Base-by-base conservation (phyloP, 345 rosid genomes). In the Citrus reticulata region DNA sequence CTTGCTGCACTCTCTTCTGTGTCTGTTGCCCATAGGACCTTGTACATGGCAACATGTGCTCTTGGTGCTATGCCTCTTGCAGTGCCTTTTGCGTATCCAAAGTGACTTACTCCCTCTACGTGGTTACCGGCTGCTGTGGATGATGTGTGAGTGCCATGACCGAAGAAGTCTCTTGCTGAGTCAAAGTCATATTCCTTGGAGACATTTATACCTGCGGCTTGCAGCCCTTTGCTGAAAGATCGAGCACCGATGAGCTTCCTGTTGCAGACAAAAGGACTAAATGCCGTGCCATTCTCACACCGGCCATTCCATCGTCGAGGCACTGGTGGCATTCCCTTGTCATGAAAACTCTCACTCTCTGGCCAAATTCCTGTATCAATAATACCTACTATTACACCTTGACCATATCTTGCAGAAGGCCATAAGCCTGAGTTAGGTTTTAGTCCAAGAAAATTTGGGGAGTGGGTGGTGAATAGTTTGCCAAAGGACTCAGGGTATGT, bases 131-230 rank as follows among this genome's bases (percentile, higher is more conserved):
- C 89, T 10, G 86, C 87, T 0, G 76, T 86, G 27, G 85, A 83
- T 11, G 89, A 82, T 5, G 88, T 83, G 69, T 86, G 88, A 0
- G 87, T 78, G 9, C 91, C 89, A 61, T 88, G 91, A 10, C 88
- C 89, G 0, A 2, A 0, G 25, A 3, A 30, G 74, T 85, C 87
- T 64, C 88, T 75, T 1, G 86, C 25, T 20, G 88, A 83, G 57
- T 87, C 73, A 51, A 72, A 81, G 40, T 83, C 86, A 19, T 2
- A 4, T 32, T 78, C 63, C n/a, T 27, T 59, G 71, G 59, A 24
- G n/a, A 85, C 61, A 2, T 77, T 85, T 30, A 37, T 24, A 6
- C 86, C 81, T 11, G 84, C 83, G 25, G 88, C 85, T 35, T 63
- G 64, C 3, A 76, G 7, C 9, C 87, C 85, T 68, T 84, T 83